A percentile compares a stretch with the other conserved stretches of the same genome.
Evolutionary conservation across 176 grass and related monocot species (phyloP).

Genomic region (Carex parvula): DNA sequence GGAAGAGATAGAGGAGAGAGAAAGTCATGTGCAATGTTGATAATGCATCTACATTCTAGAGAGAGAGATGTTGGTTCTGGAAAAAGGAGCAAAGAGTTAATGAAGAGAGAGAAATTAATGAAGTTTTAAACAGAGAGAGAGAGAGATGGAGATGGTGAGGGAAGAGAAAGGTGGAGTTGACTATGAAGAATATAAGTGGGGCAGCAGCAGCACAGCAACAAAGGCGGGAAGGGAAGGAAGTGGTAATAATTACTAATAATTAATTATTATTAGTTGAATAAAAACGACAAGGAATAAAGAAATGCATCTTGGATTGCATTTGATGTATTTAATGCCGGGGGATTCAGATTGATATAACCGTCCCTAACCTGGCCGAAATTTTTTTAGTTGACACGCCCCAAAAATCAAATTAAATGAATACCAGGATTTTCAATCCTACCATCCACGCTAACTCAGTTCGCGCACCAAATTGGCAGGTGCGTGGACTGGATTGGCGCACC

Average conservation of each 20-base stretch:
- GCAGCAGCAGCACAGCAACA: slow-evolving; percentile 27
- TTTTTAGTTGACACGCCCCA: too few relatives aligned
- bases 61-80: slow-evolving; percentile 15
- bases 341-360: neutral
- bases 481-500: too few relatives aligned
- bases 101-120: slow-evolving; percentile 34
- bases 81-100: slow-evolving; percentile 1
- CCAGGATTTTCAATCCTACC: too few relatives aligned
- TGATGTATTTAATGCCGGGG: neutral
- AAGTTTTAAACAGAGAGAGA: slow-evolving; percentile 25
- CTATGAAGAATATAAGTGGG: slow-evolving; percentile 19
- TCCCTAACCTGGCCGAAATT: too few relatives aligned
- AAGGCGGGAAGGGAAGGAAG: slow-evolving; percentile 20
- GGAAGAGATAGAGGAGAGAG: neutral
- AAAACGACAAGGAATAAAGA: neutral
- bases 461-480: too few relatives aligned
- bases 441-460: too few relatives aligned
- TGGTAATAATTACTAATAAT: slow-evolving; percentile 14
- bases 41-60: slow-evolving; percentile 5
- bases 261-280: neutral
- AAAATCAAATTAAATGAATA: too few relatives aligned
- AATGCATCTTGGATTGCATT: neutral
- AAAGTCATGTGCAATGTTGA: slow-evolving; percentile 42
- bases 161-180: slow-evolving; percentile 40
- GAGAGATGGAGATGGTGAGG: slow-evolving; percentile 23